Evolutionary conservation across 345 rosid genomes (phyloP), one percentile per base, ranked within the genome.

Genomic region (Lepidium africanum): DNA sequence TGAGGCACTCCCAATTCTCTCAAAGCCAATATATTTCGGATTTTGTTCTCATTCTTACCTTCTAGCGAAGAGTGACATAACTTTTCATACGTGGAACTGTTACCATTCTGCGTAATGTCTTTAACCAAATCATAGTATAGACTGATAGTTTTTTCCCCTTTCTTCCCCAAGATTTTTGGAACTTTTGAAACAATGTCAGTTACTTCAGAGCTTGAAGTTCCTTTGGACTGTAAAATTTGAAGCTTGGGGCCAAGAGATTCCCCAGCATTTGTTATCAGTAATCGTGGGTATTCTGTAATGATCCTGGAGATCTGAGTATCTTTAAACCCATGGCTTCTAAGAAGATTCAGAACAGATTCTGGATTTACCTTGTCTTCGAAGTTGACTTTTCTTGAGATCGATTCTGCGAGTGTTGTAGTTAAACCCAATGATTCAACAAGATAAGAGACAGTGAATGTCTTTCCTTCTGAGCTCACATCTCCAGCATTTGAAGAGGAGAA

Each of bases 231-330:
- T 3, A 81, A 6, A 61, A 74, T 37, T 52, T 73, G 62, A 0
- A 78, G 56, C 61, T 81, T 78, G 10, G 81, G 85, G 38, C 63
- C 47, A 23, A 77, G 72, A 39, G 56, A 72, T 3, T 46, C 69
- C 64, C 61, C 72, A 9, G 61, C 43, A 49, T 67, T 42, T 4
- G 15, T 39, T 4, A 46, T 1, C 3, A 82, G 83, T 39, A 82
- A 1, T 2, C 0, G 1, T 11, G 83, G 86, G 5, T 15, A 45
- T 8, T 5, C 5, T 9, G 11, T 53, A 9, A 79, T 53, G 21
- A 69, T 40, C n/a, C 3, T 19, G 5, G 72, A 35, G 23, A 82
- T 63, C 11, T 79, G 80, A 65, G 71, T 65, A 17, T 61, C 42
- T 7, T 59, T n/a, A 38, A 78, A 78, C 7, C 79, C 81, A 60